phyloP scores from a whole-genome alignment of 768 basidiomycete genomes.

The Kwoniella pini region DNA sequence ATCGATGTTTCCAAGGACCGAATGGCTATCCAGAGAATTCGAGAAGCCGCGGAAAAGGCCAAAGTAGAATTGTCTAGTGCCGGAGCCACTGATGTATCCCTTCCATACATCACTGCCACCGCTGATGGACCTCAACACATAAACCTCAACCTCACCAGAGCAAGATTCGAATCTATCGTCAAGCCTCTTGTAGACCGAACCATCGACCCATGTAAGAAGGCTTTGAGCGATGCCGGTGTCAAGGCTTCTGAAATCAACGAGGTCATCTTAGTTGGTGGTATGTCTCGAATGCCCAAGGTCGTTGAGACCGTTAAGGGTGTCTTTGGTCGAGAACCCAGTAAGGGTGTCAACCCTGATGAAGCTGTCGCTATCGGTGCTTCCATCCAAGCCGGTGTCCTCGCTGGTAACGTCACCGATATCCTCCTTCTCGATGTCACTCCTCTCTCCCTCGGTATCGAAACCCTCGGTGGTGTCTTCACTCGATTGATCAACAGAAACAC shows the following conservation, averaged over 20 bases:
- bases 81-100: constrained; percentile 91
- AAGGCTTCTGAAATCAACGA: constrained; percentile 92
- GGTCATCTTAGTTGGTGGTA: constrained; percentile 97
- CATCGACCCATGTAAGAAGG: constrained; percentile 96
- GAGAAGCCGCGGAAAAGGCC: constrained; percentile 98
- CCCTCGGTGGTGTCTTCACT: constrained; percentile 99
- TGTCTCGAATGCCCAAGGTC: constrained; percentile 97
- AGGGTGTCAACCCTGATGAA: constrained; percentile 99
- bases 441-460: constrained; percentile 90
- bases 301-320: constrained; percentile 87
- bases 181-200: constrained; percentile 80
- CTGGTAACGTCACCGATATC: constrained; percentile 94
- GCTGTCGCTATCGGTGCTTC: constrained; percentile 98
- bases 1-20: constrained; percentile 78
- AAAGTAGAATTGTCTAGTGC: constrained; percentile 97
- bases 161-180: constrained; percentile 87
- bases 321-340: constrained; percentile 95
- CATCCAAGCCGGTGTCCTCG: constrained; percentile 96
- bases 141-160: constrained; percentile 82
- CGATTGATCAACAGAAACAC: constrained; percentile 98
- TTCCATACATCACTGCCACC: constrained; percentile 97
- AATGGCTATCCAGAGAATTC: constrained; percentile 98
- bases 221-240: constrained; percentile 86
- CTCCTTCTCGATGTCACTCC: constrained; percentile 62
- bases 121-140: constrained; percentile 95